Conservation (phyloP, 208 protist genomes). For the Herpetomonas samuelpessoai region DNA sequence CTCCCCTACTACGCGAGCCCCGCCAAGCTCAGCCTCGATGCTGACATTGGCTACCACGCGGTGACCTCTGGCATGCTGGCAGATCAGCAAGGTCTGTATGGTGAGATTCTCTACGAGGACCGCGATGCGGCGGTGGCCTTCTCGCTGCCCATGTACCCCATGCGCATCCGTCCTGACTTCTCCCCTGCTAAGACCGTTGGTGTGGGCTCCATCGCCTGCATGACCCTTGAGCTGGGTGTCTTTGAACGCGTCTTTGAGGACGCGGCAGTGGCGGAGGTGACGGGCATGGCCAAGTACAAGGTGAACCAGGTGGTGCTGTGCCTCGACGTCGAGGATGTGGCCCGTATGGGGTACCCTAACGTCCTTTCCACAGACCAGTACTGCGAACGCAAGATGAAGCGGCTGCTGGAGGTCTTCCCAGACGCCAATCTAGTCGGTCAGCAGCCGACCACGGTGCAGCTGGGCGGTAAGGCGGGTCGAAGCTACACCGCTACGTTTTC, state of each 20-base stretch:
- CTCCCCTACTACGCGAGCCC: constrained; percentile 56
- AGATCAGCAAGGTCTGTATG: constrained; percentile 76
- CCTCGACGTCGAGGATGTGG: constrained; percentile 85
- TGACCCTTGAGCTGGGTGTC: constrained; percentile 84
- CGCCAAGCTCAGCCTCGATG: constrained; percentile 55
- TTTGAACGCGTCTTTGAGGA: constrained; percentile 81
- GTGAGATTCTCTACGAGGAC: constrained; percentile 82
- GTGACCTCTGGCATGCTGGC: constrained; percentile 43
- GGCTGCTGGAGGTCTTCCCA: constrained; percentile 69
- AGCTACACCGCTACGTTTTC: constrained; percentile 76
- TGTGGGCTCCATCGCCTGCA: constrained; percentile 85
- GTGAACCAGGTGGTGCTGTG: constrained; percentile 69
- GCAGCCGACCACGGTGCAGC: constrained; percentile 47
- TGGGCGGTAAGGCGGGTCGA: constrained; percentile 66
- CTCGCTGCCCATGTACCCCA: constrained; percentile 75
- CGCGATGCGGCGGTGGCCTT: constrained; percentile 78
- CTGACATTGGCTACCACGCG: constrained; percentile 69
- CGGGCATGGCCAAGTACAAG: constrained; percentile 79
- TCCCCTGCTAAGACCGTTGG: constrained; percentile 85
- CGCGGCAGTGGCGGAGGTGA: constrained; percentile 64
- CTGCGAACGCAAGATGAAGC: constrained; percentile 77
- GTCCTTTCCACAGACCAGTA: constrained; percentile 89
- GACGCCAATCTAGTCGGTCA: constrained; percentile 73
- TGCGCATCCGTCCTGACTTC: constrained; percentile 80
- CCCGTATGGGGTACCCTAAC: constrained; percentile 80